These are phyloP conservation scores for Picochlorum costavermella DNA, from an alignment of 139 green algal genomes.

Conservation along the genomic window DNA sequence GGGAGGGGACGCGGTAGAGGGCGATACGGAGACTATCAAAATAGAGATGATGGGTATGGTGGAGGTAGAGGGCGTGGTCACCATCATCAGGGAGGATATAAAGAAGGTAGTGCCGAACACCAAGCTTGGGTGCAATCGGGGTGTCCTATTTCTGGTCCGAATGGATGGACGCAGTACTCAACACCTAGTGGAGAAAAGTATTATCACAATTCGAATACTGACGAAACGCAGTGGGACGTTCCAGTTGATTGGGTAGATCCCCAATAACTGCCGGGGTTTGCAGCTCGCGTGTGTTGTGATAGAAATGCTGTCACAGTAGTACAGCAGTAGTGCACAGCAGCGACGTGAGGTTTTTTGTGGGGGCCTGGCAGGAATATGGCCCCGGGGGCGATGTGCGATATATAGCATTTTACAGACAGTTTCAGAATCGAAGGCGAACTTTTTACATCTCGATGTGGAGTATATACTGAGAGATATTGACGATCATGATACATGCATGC, in stretches of 20 bases:
- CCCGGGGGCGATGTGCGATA: too few species aligned
- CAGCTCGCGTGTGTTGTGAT: neutral
- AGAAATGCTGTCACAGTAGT: too few species aligned
- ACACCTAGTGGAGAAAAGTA: conserved; percentile 57
- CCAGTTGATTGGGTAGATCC: conserved; percentile 32
- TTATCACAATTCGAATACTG: conserved; percentile 50
- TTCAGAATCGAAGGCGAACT: too few species aligned
- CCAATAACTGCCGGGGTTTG: neutral
- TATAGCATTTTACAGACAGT: too few species aligned
- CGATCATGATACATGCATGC: too few species aligned
- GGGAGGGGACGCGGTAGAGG: conserved; percentile 6
- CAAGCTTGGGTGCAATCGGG: conserved; percentile 37
- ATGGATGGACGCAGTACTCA: conserved; percentile 64
- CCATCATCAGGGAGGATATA: neutral
- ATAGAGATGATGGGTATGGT: neutral
- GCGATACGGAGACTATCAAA: neutral
- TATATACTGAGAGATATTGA: too few species aligned
- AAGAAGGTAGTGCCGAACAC: conserved; percentile 27
- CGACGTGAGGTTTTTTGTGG: too few species aligned
- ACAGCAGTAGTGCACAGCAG: too few species aligned
- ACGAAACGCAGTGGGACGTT: conserved; percentile 45
- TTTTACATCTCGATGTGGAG: too few species aligned
- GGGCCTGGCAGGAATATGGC: too few species aligned
- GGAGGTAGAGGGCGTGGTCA: neutral
- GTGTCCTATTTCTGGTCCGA: conserved; percentile 51